A percentile compares a stretch with the other conserved stretches of the same genome.
Evolutionary conservation across 1,284 basidiomycete genomes (phyloP).

Genomic region (Pascua guehoae): DNA sequence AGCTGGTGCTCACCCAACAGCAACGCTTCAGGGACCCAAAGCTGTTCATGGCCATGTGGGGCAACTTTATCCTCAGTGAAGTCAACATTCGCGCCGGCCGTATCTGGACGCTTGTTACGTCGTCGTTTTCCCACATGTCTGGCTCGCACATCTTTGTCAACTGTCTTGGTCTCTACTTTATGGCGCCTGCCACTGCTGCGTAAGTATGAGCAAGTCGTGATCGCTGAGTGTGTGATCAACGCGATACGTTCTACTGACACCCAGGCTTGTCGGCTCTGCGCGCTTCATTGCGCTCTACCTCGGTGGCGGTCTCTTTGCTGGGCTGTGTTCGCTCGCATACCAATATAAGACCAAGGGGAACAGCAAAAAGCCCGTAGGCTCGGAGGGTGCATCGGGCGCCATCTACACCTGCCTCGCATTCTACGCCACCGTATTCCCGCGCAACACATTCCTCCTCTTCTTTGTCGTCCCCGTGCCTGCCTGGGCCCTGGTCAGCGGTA

Average conservation of each 20-base stretch:
- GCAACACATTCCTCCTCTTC: constrained; percentile 69
- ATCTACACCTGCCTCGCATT: constrained; percentile 56
- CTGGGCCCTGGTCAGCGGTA: constrained; percentile 69
- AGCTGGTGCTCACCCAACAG: constrained; percentile 15
- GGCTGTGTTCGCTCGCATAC: constrained; percentile 60
- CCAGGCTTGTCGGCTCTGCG: constrained; percentile 61
- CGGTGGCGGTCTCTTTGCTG: constrained; percentile 63
- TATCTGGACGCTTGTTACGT: constrained; percentile 76
- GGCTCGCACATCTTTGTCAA: constrained; percentile 70
- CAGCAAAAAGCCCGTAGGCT: background rate
- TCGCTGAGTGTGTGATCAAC: too few species aligned
- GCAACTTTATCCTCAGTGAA: constrained; percentile 63
- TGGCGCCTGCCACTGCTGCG: constrained; percentile 66
- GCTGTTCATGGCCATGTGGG: constrained; percentile 58
- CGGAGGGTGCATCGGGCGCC: constrained; percentile 58
- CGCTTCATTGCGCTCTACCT: constrained; percentile 74
- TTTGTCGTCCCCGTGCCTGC: constrained; percentile 79
- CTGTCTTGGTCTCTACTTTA: constrained; percentile 72
- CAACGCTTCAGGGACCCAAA: constrained; percentile 53
- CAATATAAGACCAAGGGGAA: constrained; percentile 39
- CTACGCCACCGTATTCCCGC: constrained; percentile 68
- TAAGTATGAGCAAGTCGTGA: constrained; percentile 22
- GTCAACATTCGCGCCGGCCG: constrained; percentile 65
- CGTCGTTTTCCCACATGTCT: constrained; percentile 67
- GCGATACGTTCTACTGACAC: background rate